Conservation (phyloP, 2,329 filamentous ascomycete genomes). For the Aspergillus sojae region DNA sequence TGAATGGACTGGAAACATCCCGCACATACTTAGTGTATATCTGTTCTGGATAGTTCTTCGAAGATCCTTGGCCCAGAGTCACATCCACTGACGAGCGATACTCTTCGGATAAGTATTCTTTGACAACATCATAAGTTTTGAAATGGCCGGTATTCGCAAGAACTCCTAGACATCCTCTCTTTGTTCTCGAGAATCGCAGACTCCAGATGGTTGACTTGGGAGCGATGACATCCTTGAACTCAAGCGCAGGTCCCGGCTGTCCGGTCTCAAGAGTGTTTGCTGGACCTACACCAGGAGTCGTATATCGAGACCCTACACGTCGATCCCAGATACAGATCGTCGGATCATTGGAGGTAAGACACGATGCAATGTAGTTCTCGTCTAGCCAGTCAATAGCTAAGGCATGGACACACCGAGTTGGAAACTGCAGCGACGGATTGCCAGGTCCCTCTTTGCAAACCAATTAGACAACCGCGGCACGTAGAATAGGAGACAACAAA, state of each 20-base stretch:
- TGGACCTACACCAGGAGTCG: slow-evolving; percentile 38
- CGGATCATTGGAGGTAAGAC: slow-evolving; percentile 56
- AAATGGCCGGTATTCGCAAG: slow-evolving; percentile 63
- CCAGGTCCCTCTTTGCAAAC: slow-evolving; percentile 35
- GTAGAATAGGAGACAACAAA: slow-evolving; percentile 17
- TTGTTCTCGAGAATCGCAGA: slow-evolving; percentile 62
- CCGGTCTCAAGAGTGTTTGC: slow-evolving; percentile 33
- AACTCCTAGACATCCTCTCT: slow-evolving; percentile 60
- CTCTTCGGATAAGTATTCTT: slow-evolving; percentile 50
- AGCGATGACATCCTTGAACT: slow-evolving; percentile 58
- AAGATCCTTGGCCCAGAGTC: slow-evolving; percentile 43
- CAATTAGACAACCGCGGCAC: slow-evolving; percentile 7
- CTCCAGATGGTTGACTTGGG: slow-evolving; percentile 61
- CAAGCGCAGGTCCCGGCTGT: slow-evolving; percentile 56
- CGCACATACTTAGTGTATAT: slow-evolving; percentile 51
- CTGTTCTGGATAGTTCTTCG: slow-evolving; percentile 44
- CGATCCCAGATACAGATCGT: slow-evolving; percentile 66
- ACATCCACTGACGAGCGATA: slow-evolving; percentile 42
- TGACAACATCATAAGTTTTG: slow-evolving; percentile 58
- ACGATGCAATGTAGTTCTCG: slow-evolving; percentile 67
- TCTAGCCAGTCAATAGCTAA: slow-evolving; percentile 65
- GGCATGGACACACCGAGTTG: slow-evolving; percentile 65
- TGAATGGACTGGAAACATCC: slow-evolving; percentile 49
- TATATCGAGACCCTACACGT: slow-evolving; percentile 48
- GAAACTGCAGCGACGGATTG: slow-evolving; percentile 50